Evolutionary conservation across 1,139 yeast genomes (phyloP), one percentile per base, ranked within the genome.

Genomic region (Saccharomycopsis hybrid): DNA sequence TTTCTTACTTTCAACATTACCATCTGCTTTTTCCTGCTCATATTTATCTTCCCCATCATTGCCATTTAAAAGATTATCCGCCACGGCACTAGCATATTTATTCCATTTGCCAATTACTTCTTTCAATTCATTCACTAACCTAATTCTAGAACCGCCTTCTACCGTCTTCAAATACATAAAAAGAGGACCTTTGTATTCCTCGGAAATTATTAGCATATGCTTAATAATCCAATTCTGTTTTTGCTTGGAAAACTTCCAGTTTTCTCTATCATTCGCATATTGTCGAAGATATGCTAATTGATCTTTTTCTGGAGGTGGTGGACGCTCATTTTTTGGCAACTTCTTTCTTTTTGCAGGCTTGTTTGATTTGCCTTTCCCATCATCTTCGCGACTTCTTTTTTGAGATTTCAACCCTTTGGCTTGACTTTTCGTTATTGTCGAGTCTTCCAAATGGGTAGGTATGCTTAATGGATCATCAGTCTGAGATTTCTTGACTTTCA

Each of bases 221-320:
- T 83, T 84, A 56, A 89, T 66, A 47, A 90, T 73, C 97, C 97
- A 90, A 62, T 88, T 89, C 64, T 90, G 97, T 58, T 90, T 89
- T 68, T 86, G 95, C 62, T 90, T 90, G 53, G 95, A 85, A 63
- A 90, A 90, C 67, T 89, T 90, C 97, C 97, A 90, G 33, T 75
- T 72, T 0, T 68, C 76, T 53, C 71, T 73, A 58, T 82, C 88
- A 7, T 74, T 71, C 28, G 71, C 69, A 60, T 78, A 90, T 51
- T 80, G 87, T 52, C 80, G 75, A 58, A 90, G 67, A 61, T 90
- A 90, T 1, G 74, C 79, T 47, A 86, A 69, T 63, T 89, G 96
- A 62, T 89, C 97, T 56, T 80, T 82, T 55, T 82, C 89, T 0
- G 89, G 87, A 4, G 87, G 82, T 1, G 77, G 71, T 50, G 58